A percentile compares a stretch with the other conserved stretches of the same genome.
These are phyloP conservation scores for Senna tora DNA, from an alignment of 306 rosid species.

Conservation along the genomic window DNA sequence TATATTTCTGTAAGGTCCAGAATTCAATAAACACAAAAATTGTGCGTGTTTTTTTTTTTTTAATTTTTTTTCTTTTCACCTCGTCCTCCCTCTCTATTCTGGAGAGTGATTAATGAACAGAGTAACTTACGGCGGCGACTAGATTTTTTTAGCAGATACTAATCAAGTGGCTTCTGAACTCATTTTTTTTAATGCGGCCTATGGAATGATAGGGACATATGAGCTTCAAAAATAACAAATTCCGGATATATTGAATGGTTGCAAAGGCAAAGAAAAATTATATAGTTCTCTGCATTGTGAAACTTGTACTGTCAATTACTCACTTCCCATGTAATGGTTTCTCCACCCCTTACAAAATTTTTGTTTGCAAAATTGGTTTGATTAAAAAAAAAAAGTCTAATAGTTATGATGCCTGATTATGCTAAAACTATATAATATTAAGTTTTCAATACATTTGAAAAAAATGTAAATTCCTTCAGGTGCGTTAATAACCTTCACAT, in stretches of 20 bases:
- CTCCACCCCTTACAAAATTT: background rate
- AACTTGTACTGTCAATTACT: background rate
- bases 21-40: no score
- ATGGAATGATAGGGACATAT: slow-evolving; percentile 6
- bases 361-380: background rate
- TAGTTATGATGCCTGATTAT: slow-evolving; percentile 6
- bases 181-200: background rate
- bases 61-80: background rate
- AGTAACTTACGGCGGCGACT: background rate
- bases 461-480: background rate
- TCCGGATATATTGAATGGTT: slow-evolving; percentile 11
- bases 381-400: background rate
- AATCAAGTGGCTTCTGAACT: background rate
- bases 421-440: background rate
- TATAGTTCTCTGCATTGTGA: background rate
- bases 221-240: background rate
- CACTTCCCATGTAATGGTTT: background rate
- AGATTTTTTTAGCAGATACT: background rate
- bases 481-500: slow-evolving; percentile 15
- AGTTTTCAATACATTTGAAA: background rate
- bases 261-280: no score
- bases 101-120: background rate
- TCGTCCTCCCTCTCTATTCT: background rate
- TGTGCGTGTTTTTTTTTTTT: no score
- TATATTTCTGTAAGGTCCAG: background rate